Evolutionary conservation across 2,329 filamentous ascomycete genomes (phyloP), one percentile per base, ranked within the genome.

Genomic region (Cordyceps cicadae): DNA sequence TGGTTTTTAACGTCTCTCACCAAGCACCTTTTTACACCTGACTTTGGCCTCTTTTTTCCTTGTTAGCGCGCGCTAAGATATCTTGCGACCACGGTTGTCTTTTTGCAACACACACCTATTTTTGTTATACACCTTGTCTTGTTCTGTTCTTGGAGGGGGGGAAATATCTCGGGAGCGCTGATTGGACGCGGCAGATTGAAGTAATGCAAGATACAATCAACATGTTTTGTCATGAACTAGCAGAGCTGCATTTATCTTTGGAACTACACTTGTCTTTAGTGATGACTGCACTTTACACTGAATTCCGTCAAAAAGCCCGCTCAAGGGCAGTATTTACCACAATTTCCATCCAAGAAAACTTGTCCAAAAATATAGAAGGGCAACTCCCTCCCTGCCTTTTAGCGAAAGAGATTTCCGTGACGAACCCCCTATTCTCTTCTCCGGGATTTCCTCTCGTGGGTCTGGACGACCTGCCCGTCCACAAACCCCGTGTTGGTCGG

Each of bases 1-100:
- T 50, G 54, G 21, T 32, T 46, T 34, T 58, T 50, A 21, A 58
- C 54, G 54, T 58, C 54, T 55, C 26, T 50, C 32, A 39, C 50
- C 50, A 43, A 50, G 32, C 32, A 39, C 39, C 26, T 24, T 56
- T 54, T 41, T 50, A 34, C 15, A 50, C 45, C 39, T 50, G 29
- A 24, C 43, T 24, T n/a, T 26, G 5, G 12, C 37, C 24, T 60
- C 14, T 60, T 53, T 37, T 46, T 37, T 54, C 34, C 17, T 43
- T 52, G 21, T 53, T 37, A 54, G 58, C 58, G 49, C 58, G 49
- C 32, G 24, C 32, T 54, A 39, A 19, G 37, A 32, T 59, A 34
- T 46, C 29, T 26, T 24, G 39, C 50, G 15, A 39, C 39, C 14
- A 29, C 41, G 39, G 52, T 43, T 54, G 37, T 19, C 29, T 21